These are phyloP conservation scores for Collariella sp. DNA, from an alignment of 495 filamentous ascomycete species.

Conservation along the genomic window DNA sequence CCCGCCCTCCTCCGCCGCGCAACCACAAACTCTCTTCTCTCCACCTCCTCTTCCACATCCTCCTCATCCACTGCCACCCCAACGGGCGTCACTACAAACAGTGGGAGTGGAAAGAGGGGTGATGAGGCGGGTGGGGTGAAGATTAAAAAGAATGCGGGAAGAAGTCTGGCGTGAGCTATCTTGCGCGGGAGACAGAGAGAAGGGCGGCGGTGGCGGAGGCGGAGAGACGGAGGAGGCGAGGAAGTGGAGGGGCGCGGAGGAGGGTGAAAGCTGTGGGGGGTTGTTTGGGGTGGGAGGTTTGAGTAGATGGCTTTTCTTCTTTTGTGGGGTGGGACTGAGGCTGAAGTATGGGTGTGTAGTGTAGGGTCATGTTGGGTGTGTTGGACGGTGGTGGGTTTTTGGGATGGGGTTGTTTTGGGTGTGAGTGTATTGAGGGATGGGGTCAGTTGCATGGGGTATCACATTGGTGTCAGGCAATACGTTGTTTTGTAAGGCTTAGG, in stretches of 20 bases:
- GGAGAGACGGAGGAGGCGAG: slow-evolving; percentile 57
- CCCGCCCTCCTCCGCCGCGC: slow-evolving; percentile 72
- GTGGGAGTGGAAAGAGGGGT: slow-evolving; percentile 19
- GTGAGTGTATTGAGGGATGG: too few relatives aligned
- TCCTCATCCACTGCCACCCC: neutral
- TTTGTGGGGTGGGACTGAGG: neutral
- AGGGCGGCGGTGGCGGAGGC: slow-evolving; percentile 48
- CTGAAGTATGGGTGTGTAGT: neutral
- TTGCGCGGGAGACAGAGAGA: slow-evolving; percentile 65
- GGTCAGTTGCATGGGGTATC: too few relatives aligned
- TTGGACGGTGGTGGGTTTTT: too few relatives aligned
- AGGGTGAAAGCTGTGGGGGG: slow-evolving; percentile 39
- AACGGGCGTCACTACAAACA: slow-evolving; percentile 27
- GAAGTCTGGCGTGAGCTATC: slow-evolving; percentile 62
- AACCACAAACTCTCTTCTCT: slow-evolving; percentile 52
- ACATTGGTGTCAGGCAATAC: too few relatives aligned
- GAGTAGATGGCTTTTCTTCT: slow-evolving; percentile 25
- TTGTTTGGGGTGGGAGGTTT: slow-evolving; percentile 45
- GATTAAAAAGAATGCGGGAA: slow-evolving; percentile 60
- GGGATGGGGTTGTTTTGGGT: too few relatives aligned
- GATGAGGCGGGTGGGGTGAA: slow-evolving; percentile 38
- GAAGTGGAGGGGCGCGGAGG: slow-evolving; percentile 55
- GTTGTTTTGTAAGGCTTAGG: too few relatives aligned
- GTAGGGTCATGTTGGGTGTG: neutral
- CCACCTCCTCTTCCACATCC: slow-evolving; percentile 17